Base-by-base conservation (phyloP, 306 rosid genomes). In the Ormosia semicastrata region DNA sequence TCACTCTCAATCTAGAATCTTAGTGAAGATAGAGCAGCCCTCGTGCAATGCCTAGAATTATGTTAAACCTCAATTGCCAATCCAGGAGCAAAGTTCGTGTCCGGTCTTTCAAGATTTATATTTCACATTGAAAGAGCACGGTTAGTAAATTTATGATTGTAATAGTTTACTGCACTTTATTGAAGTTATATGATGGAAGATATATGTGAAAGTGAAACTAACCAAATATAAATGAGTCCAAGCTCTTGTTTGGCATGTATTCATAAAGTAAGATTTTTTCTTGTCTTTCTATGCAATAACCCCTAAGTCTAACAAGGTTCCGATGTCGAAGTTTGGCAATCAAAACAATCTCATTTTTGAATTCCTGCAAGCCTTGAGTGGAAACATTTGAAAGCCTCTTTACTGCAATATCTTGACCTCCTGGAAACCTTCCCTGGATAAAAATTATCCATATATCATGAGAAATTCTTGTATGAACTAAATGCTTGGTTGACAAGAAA, bases 251-350 rank as follows among this genome's bases (percentile, higher is more conserved):
- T 3, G 87, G 79, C 92, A 85, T 79, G 73, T 76, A 85, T 36
- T 89, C 92, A 57, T 88, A 92, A 0, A 91, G 37, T 53, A 89
- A 56, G 1, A 92, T 50, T 34, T 87, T 87, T 78, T 92, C 93
- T 3, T 74, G 80, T 5, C 69, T 86, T 59, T 77, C 44, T 6
- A 71, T 68, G 58, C 89, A 84, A 58, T 83, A 90, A 12, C 92
- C 92, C 66, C 14, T 12, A 5, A 90, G 85, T 56, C 85, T 66
- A 39, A 88, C 91, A 17, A 88, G 92, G 47, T 88, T 91, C 2
- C 80, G 76, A 9, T 84, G 94, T 7, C 85, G 88, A 44, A 86
- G 86, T 68, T 88, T 90, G 4, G 90, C 90, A 12, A 83, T 86
- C 29, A 87, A 71, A 33, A 83, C 57, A 4, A 82, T 80, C 80